Conservation (phyloP, 2,329 filamentous ascomycete species). For the Periconia macrospinosa region DNA sequence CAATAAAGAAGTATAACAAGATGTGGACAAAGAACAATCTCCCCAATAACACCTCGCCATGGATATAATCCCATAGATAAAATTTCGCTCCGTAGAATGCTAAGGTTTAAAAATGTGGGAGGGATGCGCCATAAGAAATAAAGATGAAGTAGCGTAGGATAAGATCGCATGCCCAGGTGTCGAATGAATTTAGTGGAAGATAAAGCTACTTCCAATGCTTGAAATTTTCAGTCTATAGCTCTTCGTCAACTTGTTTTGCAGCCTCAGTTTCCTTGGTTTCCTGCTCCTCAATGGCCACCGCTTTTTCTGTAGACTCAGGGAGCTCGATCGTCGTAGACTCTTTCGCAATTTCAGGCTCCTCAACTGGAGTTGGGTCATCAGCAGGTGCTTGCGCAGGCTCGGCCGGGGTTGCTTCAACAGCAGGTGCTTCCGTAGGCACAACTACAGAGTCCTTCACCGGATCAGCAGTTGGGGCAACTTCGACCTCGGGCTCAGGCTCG, state of each 20-base stretch:
- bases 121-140: slow-evolving; percentile 2
- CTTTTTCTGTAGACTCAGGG: not conserved
- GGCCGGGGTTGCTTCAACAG: not conserved
- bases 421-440: not conserved
- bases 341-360: slow-evolving; percentile 2
- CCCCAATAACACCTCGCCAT: slow-evolving; percentile 29
- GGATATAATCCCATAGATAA: slow-evolving; percentile 31
- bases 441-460: not conserved
- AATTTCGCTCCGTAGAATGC: slow-evolving; percentile 41
- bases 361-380: not conserved
- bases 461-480: not conserved
- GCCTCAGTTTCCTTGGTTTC: slow-evolving; percentile 10
- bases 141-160: not conserved
- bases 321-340: slow-evolving; percentile 1
- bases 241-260: slow-evolving; percentile 18
- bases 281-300: not conserved
- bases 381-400: not conserved
- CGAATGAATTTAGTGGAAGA: too few relatives aligned
- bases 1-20: slow-evolving; percentile 4
- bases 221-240: slow-evolving; percentile 23
- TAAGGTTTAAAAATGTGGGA: slow-evolving; percentile 18
- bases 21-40: slow-evolving; percentile 1
- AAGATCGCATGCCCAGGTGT: not conserved
- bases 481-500: not conserved
- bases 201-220: too few relatives aligned